phyloP scores from a whole-genome alignment of 2,329 filamentous ascomycete genomes.

The Calonectria hawksworthii region DNA sequence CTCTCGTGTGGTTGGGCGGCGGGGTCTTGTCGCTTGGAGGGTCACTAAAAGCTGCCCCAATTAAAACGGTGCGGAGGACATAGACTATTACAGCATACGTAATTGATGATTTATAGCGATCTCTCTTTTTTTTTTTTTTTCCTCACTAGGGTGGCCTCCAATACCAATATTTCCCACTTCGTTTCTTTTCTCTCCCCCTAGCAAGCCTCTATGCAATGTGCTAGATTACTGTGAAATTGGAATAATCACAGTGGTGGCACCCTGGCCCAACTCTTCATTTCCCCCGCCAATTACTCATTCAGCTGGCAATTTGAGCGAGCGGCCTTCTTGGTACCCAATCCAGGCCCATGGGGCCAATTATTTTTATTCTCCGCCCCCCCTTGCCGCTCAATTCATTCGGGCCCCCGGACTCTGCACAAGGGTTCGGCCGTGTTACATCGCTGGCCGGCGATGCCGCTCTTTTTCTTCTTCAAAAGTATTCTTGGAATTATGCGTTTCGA shows the following conservation, averaged over 20 bases:
- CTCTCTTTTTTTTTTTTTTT: slow-evolving; percentile 11
- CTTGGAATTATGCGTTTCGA: neutral
- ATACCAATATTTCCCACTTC: slow-evolving; percentile 9
- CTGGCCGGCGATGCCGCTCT: neutral
- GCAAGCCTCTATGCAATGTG: neutral
- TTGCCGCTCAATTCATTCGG: neutral
- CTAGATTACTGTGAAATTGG: slow-evolving; percentile 8
- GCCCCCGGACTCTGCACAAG: neutral
- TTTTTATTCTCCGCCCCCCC: neutral
- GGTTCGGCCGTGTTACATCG: slow-evolving; percentile 14
- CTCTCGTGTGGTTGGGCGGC: slow-evolving; percentile 73
- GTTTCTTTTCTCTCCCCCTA: neutral
- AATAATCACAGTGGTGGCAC: slow-evolving; percentile 17
- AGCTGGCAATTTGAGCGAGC: slow-evolving; percentile 9
- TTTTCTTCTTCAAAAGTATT: neutral
- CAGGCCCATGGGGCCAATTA: neutral
- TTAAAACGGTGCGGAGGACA: slow-evolving; percentile 28
- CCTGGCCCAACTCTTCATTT: slow-evolving; percentile 18
- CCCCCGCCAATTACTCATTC: slow-evolving; percentile 23
- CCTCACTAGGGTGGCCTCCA: slow-evolving; percentile 26
- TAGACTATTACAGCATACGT: slow-evolving; percentile 34
- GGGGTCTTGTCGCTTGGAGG: slow-evolving; percentile 74
- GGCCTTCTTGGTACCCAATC: neutral
- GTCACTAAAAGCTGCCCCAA: slow-evolving; percentile 71
- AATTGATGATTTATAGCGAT: slow-evolving; percentile 36